Base-by-base conservation (phyloP, 2,329 filamentous ascomycete species). In the Mariannaea sp. region DNA sequence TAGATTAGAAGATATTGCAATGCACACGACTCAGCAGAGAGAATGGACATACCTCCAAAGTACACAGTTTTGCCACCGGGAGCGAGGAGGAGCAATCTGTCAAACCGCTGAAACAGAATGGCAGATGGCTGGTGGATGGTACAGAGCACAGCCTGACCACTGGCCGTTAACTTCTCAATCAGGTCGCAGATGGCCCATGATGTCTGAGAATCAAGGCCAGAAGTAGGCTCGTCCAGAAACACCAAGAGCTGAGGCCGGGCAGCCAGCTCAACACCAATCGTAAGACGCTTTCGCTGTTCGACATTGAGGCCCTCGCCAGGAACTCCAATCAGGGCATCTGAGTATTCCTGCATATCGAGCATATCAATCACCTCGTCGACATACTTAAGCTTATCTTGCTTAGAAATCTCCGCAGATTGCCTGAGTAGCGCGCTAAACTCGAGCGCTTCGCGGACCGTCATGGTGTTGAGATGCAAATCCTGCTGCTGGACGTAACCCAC, bases 221-320 rank as follows among this genome's bases (percentile, higher is more conserved):
- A 90, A 3, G 88, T 91, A 2, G 88, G 88, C 64, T 92, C 88
- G 62, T 92, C 88, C 12, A 91, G 77, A 75, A 91, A 91, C 13
- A 91, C 79, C 42, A 91, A 78, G 3, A 91, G 74, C 33, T 86
- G 80, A 1, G 88, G 88, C 65, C 87, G 88, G 1, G 88, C 88
- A 13, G 86, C 88, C 4, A 92, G 75, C 67, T 92, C 88, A 2
- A 91, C 87, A 64, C 86, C 88, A 53, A 91, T 91, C 0, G 88
- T 91, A 10, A 91, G 75, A 57, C 87, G 81, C 42, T 78, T 78
- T 12, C 75, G 65, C 50, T 78, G 74, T 52, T 78, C 75, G 0
- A 73, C 70, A 55, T 83, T 70, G 2, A 70, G 55, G 0, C 69
- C 69, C 75, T 88, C 84, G 44, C 86, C 86, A 5, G 84, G 63